phyloP scores from a whole-genome alignment of 352 stramenopile species.

The Globisporangium splendens region DNA sequence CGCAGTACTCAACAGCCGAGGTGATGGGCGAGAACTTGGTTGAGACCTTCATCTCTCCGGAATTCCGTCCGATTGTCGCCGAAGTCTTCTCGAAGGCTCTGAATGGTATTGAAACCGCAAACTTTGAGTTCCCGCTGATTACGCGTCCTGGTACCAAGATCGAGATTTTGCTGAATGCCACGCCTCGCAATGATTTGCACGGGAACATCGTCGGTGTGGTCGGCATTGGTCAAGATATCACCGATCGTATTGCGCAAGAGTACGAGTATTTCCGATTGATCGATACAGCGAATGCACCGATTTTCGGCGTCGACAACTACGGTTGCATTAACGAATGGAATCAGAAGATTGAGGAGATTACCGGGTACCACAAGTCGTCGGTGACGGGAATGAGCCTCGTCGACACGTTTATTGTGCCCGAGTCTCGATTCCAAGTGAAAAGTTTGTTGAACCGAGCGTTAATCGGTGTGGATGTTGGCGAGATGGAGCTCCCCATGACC shows the following conservation, averaged over 20 bases:
- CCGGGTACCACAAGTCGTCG: constrained; percentile 55
- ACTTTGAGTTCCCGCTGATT: constrained; percentile 87
- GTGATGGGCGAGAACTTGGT: constrained; percentile 81
- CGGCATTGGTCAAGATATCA: constrained; percentile 85
- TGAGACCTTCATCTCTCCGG: constrained; percentile 79
- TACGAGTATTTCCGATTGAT: constrained; percentile 79
- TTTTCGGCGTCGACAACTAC: constrained; percentile 74
- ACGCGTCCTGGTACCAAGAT: constrained; percentile 68
- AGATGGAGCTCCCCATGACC: constrained; percentile 73
- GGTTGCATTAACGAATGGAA: constrained; percentile 79
- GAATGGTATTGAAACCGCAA: constrained; percentile 65
- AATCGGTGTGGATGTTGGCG: constrained; percentile 63
- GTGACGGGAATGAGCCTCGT: constrained; percentile 59
- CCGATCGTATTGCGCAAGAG: constrained; percentile 69
- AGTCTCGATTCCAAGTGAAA: constrained; percentile 47
- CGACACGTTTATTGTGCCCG: constrained; percentile 54
- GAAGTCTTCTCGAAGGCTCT: constrained; percentile 73
- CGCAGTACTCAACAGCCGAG: constrained; percentile 74
- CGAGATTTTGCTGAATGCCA: constrained; percentile 77
- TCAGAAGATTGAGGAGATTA: constrained; percentile 74
- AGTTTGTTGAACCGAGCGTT: constrained; percentile 59
- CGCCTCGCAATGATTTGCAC: constrained; percentile 59
- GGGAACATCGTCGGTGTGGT: constrained; percentile 85
- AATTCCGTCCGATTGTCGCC: constrained; percentile 61
- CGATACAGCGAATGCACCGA: constrained; percentile 70